phyloP scores from a whole-genome alignment of 2,329 filamentous ascomycete genomes.

The Pochonia chlamydosporia region DNA sequence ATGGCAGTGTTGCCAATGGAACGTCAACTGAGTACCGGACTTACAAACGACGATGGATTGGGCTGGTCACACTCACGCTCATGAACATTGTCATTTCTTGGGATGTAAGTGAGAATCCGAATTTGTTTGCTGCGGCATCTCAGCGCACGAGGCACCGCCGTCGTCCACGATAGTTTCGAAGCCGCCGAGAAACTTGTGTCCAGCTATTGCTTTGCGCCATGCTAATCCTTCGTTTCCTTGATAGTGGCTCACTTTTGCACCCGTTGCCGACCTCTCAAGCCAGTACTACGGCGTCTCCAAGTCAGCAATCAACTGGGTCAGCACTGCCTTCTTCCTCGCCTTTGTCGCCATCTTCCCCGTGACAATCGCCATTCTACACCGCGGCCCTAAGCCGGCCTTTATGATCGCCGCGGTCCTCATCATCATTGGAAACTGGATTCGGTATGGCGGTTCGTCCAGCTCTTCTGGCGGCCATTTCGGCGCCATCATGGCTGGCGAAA shows the following conservation, averaged over 20 bases:
- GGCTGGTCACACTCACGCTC: conserved; percentile 73
- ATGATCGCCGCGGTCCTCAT: conserved; percentile 66
- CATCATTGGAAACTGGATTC: conserved; percentile 84
- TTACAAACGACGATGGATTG: conserved; percentile 88
- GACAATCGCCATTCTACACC: conserved; percentile 72
- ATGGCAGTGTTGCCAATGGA: conserved; percentile 20
- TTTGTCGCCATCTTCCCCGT: conserved; percentile 70
- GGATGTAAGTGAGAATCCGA: conserved; percentile 64
- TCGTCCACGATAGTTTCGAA: too few relatives aligned
- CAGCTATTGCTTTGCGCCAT: not conserved
- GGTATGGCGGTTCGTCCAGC: conserved; percentile 63
- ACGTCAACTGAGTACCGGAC: conserved; percentile 31
- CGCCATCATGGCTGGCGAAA: conserved; percentile 83
- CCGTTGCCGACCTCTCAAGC: conserved; percentile 69
- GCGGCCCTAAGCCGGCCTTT: conserved; percentile 73
- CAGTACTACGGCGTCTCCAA: conserved; percentile 70
- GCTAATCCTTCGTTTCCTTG: conserved; percentile 1
- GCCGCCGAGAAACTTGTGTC: not conserved
- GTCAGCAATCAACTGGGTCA: conserved; percentile 85
- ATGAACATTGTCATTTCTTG: conserved; percentile 92
- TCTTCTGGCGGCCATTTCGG: conserved; percentile 59
- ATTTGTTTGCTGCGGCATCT: not conserved
- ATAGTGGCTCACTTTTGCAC: conserved; percentile 85
- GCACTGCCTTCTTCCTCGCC: conserved; percentile 78
- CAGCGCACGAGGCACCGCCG: too few relatives aligned